phyloP scores from a whole-genome alignment of 2,329 filamentous ascomycete species.

The Sclerotinia subarctica region DNA sequence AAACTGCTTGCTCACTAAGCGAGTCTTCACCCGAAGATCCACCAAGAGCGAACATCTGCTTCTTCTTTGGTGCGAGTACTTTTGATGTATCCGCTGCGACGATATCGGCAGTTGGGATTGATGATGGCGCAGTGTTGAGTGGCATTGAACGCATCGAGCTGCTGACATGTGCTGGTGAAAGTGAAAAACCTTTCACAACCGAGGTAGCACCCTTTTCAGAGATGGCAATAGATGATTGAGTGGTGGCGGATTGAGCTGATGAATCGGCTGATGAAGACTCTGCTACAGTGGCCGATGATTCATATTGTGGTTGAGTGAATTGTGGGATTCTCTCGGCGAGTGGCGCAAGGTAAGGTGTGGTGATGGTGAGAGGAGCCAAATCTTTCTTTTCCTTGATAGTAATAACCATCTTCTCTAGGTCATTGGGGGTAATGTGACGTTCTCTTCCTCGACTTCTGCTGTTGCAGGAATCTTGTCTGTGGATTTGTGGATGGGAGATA shows the following conservation, averaged over 20 bases:
- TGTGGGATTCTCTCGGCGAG: constrained; percentile 29
- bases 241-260: constrained; percentile 41
- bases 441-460: constrained; percentile 71
- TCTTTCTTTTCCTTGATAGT: constrained; percentile 83
- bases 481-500: constrained; percentile 60
- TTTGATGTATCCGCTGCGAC: constrained; percentile 47
- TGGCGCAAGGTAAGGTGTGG: constrained; percentile 42
- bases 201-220: constrained; percentile 49
- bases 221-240: constrained; percentile 38
- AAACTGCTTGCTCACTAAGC: constrained; percentile 36
- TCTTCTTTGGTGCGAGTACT: constrained; percentile 63
- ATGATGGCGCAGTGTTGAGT: constrained; percentile 39
- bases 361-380: constrained; percentile 54
- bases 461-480: constrained; percentile 67
- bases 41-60: constrained; percentile 52
- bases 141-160: constrained; percentile 59
- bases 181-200: constrained; percentile 84
- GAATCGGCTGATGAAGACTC: constrained; percentile 33
- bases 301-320: constrained; percentile 46
- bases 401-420: constrained; percentile 90
- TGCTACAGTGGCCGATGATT: constrained; percentile 41
- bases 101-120: constrained; percentile 52
- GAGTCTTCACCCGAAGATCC: constrained; percentile 41
- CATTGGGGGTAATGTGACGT: constrained; percentile 87
- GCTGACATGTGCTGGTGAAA: constrained; percentile 72